Evolutionary conservation across 495 filamentous ascomycete genomes (phyloP).

Genomic region (Penicillium coprophilum): DNA sequence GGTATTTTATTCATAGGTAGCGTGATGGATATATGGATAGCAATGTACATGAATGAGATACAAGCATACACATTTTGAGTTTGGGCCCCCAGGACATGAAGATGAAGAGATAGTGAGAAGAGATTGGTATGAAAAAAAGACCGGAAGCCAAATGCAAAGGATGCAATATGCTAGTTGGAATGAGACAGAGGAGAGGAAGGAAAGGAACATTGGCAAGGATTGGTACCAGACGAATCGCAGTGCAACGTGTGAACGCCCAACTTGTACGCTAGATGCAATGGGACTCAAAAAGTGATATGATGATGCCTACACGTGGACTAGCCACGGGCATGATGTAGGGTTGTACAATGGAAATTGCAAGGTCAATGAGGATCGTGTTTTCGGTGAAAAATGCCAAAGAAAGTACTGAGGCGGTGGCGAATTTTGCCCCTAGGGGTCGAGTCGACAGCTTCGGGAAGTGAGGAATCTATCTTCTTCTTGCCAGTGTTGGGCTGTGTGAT

Average conservation of each 20-base stretch:
- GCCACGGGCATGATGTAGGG: slow-evolving; percentile 8
- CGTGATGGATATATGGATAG: slow-evolving; percentile 3
- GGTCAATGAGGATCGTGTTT: slow-evolving; percentile 23
- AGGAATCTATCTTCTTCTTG: slow-evolving; percentile 1
- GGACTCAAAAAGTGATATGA: slow-evolving; percentile 1
- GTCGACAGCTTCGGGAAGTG: not conserved
- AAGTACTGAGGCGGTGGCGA: slow-evolving; percentile 26
- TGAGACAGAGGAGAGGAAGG: slow-evolving; percentile 4
- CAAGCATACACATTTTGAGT: not conserved
- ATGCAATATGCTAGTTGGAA: slow-evolving; percentile 8
- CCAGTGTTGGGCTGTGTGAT: not conserved
- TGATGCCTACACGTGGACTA: slow-evolving; percentile 13
- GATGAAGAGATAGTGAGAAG: not conserved
- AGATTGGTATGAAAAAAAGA: not conserved
- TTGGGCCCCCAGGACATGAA: not conserved
- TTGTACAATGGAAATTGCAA: slow-evolving; percentile 15
- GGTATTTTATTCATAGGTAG: slow-evolving; percentile 8
- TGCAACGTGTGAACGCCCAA: slow-evolving; percentile 19
- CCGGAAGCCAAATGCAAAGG: not conserved
- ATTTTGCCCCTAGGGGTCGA: slow-evolving; percentile 17
- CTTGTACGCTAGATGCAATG: slow-evolving; percentile 15
- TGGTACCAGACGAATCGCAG: slow-evolving; percentile 18
- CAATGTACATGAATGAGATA: slow-evolving; percentile 4
- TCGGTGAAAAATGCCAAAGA: slow-evolving; percentile 29
- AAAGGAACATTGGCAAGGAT: slow-evolving; percentile 1